phyloP scores from a whole-genome alignment of 805 yeast genomes.

The Brettanomyces anomalus region DNA sequence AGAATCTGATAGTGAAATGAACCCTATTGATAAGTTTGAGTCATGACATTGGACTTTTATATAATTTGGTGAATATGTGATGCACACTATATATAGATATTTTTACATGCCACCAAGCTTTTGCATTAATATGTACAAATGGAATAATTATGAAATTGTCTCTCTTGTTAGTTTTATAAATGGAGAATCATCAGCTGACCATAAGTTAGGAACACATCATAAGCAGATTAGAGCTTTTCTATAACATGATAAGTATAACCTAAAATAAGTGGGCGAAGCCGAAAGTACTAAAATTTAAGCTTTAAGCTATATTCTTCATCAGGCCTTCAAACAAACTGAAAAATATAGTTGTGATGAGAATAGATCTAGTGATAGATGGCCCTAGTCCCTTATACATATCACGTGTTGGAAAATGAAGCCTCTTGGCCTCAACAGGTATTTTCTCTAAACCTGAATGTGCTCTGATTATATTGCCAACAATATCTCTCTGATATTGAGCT shows the following conservation, averaged over 20 bases:
- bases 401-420: constrained; percentile 32
- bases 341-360: constrained; percentile 66
- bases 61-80: too few relatives aligned
- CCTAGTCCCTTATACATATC: constrained; percentile 71
- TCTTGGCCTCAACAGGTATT: constrained; percentile 26
- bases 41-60: too few relatives aligned
- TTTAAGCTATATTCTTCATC: constrained; percentile 43
- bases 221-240: too few relatives aligned
- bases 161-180: not conserved
- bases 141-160: not conserved
- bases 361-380: constrained; percentile 62
- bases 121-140: not conserved
- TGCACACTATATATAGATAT: too few relatives aligned
- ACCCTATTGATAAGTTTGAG: too few relatives aligned
- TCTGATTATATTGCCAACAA: constrained; percentile 58
- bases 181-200: too few relatives aligned
- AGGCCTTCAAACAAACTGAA: constrained; percentile 63
- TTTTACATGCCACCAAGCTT: not conserved
- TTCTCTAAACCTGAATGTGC: constrained; percentile 37
- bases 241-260: too few relatives aligned
- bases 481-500: constrained; percentile 64
- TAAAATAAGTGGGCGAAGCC: too few relatives aligned
- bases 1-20: too few relatives aligned
- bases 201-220: too few relatives aligned
- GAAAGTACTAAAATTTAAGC: too few relatives aligned